Percentiles rank a stretch among this genome's conserved stretches.
Evolutionary conservation across 805 yeast genomes (phyloP).

Genomic region (Candida coquimbonensis): DNA sequence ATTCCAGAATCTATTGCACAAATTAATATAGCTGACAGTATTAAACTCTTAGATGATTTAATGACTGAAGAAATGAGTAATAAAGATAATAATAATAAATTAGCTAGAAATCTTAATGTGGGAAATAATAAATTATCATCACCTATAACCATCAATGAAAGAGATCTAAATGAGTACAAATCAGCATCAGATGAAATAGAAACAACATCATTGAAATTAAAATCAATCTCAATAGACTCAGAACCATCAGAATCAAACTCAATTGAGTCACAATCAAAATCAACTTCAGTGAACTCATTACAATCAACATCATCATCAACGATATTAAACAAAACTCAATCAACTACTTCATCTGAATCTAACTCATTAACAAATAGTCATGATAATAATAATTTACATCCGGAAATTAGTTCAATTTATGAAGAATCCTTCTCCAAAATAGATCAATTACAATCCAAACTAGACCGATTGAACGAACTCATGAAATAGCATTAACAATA

Average conservation of each 20-base stretch:
- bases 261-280: slow-evolving; percentile 1
- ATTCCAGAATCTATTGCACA: slow-evolving; percentile 35
- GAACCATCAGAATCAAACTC: neutral
- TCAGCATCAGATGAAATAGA: slow-evolving; percentile 14
- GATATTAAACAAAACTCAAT: slow-evolving; percentile 2
- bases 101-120: neutral
- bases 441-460: slow-evolving; percentile 27
- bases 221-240: no score
- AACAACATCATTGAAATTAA: slow-evolving; percentile 14
- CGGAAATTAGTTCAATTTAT: slow-evolving; percentile 46
- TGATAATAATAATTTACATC: slow-evolving; percentile 25
- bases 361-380: neutral
- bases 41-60: slow-evolving; percentile 28
- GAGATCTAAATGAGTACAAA: slow-evolving; percentile 7
- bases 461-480: slow-evolving; percentile 13
- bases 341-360: neutral
- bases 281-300: slow-evolving; percentile 18
- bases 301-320: slow-evolving; percentile 7
- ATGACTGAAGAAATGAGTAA: slow-evolving; percentile 20
- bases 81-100: neutral
- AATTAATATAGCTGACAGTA: slow-evolving; percentile 33
- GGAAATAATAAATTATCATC: slow-evolving; percentile 12
- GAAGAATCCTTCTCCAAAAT: slow-evolving; percentile 49
- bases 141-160: slow-evolving; percentile 11
- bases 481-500: slow-evolving; percentile 6